Base-by-base conservation (phyloP, 23 red algal species). In the Gracilaria vermiculophylla region DNA sequence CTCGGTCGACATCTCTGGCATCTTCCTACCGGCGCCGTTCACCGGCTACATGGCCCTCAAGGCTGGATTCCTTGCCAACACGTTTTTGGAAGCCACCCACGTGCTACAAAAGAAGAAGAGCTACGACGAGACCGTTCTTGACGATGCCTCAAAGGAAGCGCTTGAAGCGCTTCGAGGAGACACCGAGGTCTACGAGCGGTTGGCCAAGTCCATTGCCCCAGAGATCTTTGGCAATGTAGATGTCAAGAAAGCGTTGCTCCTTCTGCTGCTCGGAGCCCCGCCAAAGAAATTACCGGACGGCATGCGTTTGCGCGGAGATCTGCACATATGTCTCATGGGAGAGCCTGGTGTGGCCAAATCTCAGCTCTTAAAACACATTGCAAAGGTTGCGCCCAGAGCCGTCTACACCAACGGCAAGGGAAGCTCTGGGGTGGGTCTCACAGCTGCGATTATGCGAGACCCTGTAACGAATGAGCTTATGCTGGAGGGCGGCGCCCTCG, bases 361-460 rank as follows among this genome's bases (percentile, higher is more conserved):
- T 5, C 97, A 99, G 89, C 85, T 99, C 31, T 77, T 99, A 17
- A 99, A 99, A 53, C 89, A 95, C 65, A 93, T 94, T 34, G 57
- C 92, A n/a, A 73, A 78, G 29, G 92, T 95, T 0, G 90, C 97
- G 25, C 97, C 97, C 25, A 70, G 92, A 2, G 88, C 87, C 0
- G 97, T 99, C 10, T 99, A 99, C 78, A 99, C 97, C 20, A 99
- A 88, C 54, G 97, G 97, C 42, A 99, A 99, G 70, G 97, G 97
- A 78, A 94, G 89, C 19, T 99, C 97, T 28, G 97, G 92, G n/a
- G 97, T 94, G 5, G 97, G 97, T 40, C 89, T 99, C 36, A 99
- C 97, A 5, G 97, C 97, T 3, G 88, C 97, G 23, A 84, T 99
- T 2, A 79, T 99, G 27, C 83, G 97, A 23, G 97, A 99, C 60